Conservation (phyloP, 2,329 filamentous ascomycete species). For the Penicillium sp. region DNA sequence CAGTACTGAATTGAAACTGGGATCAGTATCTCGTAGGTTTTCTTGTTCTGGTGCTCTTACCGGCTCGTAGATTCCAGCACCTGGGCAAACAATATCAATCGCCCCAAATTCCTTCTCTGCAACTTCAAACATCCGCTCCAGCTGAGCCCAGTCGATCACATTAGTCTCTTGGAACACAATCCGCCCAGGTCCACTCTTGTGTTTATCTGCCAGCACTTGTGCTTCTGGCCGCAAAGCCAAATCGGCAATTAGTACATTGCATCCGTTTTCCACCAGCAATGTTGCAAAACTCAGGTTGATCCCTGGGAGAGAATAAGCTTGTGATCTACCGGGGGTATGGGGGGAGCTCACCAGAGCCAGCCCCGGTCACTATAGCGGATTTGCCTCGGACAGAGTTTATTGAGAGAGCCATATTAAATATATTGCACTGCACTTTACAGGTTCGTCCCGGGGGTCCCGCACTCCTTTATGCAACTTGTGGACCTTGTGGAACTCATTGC, state of each 20-base stretch:
- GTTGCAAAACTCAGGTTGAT: constrained; percentile 51
- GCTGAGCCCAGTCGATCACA: constrained; percentile 53
- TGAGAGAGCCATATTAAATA: constrained; percentile 37
- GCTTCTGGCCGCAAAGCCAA: constrained; percentile 49
- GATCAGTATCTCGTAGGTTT: neutral
- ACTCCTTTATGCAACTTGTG: constrained; percentile 13
- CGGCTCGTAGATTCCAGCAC: constrained; percentile 49
- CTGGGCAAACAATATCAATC: constrained; percentile 50
- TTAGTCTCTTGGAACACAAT: constrained; percentile 51
- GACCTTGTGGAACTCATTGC: constrained; percentile 16
- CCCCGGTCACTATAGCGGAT: constrained; percentile 58
- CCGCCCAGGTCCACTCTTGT: constrained; percentile 34
- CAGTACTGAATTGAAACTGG: constrained; percentile 37
- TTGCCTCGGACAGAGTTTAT: constrained; percentile 48
- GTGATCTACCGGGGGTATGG: neutral
- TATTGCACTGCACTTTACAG: neutral
- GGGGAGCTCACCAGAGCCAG: constrained; percentile 50
- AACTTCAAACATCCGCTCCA: constrained; percentile 52
- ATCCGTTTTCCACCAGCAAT: constrained; percentile 46
- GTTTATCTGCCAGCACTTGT: constrained; percentile 41
- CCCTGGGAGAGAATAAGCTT: constrained; percentile 30
- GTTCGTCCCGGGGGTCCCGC: neutral
- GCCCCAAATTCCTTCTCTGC: constrained; percentile 52
- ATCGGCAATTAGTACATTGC: constrained; percentile 51
- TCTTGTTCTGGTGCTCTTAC: constrained; percentile 25